Evolutionary conservation across 2,329 filamentous ascomycete genomes (phyloP), one percentile per base, ranked within the genome.

Genomic region (Ophiostoma perfectum): DNA sequence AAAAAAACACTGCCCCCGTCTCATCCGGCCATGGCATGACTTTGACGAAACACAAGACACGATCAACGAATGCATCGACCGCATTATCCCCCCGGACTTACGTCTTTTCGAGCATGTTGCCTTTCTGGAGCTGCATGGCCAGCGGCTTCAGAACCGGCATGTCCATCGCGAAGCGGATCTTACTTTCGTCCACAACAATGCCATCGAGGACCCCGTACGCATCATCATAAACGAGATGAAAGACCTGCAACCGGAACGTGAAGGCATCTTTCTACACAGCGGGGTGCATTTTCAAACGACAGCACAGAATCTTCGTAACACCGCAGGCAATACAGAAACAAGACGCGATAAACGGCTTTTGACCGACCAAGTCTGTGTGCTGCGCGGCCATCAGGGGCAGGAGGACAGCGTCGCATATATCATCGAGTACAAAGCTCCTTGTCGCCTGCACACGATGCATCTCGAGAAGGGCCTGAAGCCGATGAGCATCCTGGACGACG

Each of bases 351-450:
- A 38, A 1, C n/a, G 16, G 38, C 9, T 63, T 38, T 39, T n/a
- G 39, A 64, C 62, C 7, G 62, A 64, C n/a, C 62, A 64, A 41
- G 27, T 64, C 8, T 64, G 62, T 7, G 41, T 64, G 16, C 3
- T 5, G 16, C 62, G 62, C 16, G 44, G 18, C 16, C 16, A 14
- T 38, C 4, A 14, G 5, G 42, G 14, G 8, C 41, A n/a, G 62
- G 5, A 18, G 11, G 62, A 62, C 12, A 62, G 27, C 27, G 27
- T 62, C 36, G 58, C 58, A 1, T 62, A 41, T 62, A 69, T 81
- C 60, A 74, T 75, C 41, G 78, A 84, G 73, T 82, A 83, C 71
- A 85, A 83, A 74, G 72, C 79, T 16, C 81, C 80, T 0, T 77
- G 82, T 71, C 82, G 84, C 71, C 72, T 85, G 1, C 79, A 78